Conservation (phyloP, 2,329 filamentous ascomycete species). For the Calonectria montana region DNA sequence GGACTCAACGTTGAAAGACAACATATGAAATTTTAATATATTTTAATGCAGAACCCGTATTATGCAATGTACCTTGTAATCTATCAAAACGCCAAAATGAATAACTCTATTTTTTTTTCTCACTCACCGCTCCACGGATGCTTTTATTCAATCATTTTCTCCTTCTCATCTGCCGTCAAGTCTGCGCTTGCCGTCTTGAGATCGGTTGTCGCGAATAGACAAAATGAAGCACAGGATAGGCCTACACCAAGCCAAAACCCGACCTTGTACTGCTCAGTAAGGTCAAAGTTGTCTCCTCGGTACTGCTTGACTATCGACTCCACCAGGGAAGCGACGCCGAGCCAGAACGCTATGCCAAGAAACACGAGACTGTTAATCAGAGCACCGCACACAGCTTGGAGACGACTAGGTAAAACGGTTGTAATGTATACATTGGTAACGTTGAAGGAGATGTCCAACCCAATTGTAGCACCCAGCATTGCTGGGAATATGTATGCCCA, state of each 20-base stretch:
- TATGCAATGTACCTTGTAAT: too few relatives aligned
- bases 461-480: slow-evolving; percentile 68
- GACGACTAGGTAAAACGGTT: not conserved
- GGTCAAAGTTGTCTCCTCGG: not conserved
- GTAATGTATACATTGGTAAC: slow-evolving; percentile 63
- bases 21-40: too few relatives aligned
- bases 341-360: slow-evolving; percentile 13
- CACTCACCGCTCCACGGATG: too few relatives aligned
- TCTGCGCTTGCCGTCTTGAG: not conserved
- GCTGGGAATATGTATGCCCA: slow-evolving; percentile 73
- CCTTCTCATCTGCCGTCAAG: not conserved
- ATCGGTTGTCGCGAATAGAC: not conserved
- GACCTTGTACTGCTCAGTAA: not conserved
- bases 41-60: too few relatives aligned
- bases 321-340: not conserved
- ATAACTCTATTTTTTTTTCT: too few relatives aligned
- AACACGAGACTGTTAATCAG: slow-evolving; percentile 13
- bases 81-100: too few relatives aligned
- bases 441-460: slow-evolving; percentile 73
- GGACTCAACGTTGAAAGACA: too few relatives aligned
- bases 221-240: not conserved
- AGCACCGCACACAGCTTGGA: slow-evolving; percentile 1
- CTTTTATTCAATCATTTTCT: not conserved
- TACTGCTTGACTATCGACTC: not conserved
- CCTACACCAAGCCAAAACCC: not conserved